Evolutionary conservation across 495 filamentous ascomycete species (phyloP).

Genomic region (Hypomontagnella monticulosa): DNA sequence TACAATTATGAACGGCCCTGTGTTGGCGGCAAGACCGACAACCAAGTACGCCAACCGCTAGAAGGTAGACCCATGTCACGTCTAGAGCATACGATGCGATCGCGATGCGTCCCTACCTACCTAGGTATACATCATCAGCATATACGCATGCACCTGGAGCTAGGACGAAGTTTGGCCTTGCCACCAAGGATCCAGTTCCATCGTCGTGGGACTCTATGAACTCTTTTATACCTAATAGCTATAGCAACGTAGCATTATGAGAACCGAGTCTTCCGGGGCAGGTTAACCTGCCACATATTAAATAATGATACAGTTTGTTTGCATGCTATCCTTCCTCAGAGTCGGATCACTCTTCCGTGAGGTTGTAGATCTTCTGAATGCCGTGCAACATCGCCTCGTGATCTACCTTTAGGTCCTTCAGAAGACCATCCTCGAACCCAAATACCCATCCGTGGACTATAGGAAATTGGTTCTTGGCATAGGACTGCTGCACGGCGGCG

Average conservation of each 20-base stretch:
- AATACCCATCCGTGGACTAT: constrained; percentile 68
- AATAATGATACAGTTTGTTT: constrained; percentile 1
- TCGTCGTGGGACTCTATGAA: constrained; percentile 1
- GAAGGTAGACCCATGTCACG: background rate
- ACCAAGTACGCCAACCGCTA: background rate
- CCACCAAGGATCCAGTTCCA: background rate
- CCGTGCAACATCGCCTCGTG: constrained; percentile 54
- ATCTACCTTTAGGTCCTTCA: constrained; percentile 64
- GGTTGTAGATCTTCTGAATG: constrained; percentile 67
- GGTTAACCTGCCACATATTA: background rate
- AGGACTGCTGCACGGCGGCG: constrained; percentile 63
- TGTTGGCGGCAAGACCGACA: background rate
- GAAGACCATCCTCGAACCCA: constrained; percentile 60
- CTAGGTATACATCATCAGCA: no score
- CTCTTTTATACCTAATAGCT: constrained; percentile 5
- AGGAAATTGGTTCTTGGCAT: constrained; percentile 60
- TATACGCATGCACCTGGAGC: no score
- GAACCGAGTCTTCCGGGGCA: background rate
- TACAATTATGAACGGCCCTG: background rate
- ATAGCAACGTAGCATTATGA: constrained; percentile 1
- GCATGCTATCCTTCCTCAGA: constrained; percentile 13
- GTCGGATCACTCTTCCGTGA: constrained; percentile 45
- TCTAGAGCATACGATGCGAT: background rate
- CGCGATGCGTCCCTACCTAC: no score
- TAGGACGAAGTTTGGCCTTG: no score